phyloP scores from a whole-genome alignment of 805 yeast genomes.

The Suhomyces sp. region DNA sequence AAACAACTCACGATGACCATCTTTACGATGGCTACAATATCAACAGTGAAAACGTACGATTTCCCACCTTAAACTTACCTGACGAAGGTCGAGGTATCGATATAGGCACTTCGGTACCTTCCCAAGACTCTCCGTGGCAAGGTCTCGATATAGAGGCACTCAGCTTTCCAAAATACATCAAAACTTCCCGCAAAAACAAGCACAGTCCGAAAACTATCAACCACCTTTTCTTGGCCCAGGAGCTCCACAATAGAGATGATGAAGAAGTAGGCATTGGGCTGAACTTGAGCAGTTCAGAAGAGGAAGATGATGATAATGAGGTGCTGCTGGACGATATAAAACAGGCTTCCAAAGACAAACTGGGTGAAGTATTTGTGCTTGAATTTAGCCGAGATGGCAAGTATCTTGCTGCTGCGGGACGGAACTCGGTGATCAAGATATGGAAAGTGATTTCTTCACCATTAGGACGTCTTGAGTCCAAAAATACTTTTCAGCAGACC shows the following conservation, averaged over 20 bases:
- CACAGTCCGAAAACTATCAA: slow-evolving; percentile 46
- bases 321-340: slow-evolving; percentile 1
- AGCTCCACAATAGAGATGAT: slow-evolving; percentile 32
- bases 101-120: neutral
- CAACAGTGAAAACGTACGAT: slow-evolving; percentile 1
- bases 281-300: slow-evolving; percentile 7
- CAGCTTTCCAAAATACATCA: slow-evolving; percentile 54
- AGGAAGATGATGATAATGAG: slow-evolving; percentile 1
- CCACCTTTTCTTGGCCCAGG: slow-evolving; percentile 65
- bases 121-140: slow-evolving; percentile 23
- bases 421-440: slow-evolving; percentile 61
- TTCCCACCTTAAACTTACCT: neutral
- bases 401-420: slow-evolving; percentile 80
- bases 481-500: slow-evolving; percentile 16
- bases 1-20: neutral
- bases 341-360: slow-evolving; percentile 18
- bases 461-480: slow-evolving; percentile 55
- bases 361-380: slow-evolving; percentile 65
- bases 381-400: slow-evolving; percentile 78
- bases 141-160: slow-evolving; percentile 41
- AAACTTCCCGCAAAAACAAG: slow-evolving; percentile 45
- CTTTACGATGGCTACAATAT: neutral
- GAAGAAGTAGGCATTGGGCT: neutral
- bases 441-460: slow-evolving; percentile 83
- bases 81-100: neutral